Percentiles rank a stretch among this genome's conserved stretches.
Evolutionary conservation across 192 early-diverging fungal species (phyloP).

Genomic region (Dimargaris cristalligena): DNA sequence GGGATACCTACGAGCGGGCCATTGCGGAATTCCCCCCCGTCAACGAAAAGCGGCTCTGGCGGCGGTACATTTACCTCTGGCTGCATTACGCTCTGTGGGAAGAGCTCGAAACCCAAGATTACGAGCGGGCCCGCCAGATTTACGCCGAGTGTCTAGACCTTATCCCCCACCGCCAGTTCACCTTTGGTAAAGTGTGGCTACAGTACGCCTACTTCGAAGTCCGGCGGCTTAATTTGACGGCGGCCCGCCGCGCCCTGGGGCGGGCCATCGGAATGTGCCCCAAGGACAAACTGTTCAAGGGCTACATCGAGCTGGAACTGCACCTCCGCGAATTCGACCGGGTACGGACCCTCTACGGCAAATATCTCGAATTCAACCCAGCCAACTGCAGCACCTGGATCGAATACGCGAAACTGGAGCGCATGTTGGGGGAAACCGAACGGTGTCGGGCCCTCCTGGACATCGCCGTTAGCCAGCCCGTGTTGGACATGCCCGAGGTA

Average conservation of each 20-base stretch:
- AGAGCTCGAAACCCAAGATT: conserved; percentile 68
- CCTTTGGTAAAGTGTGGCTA: conserved; percentile 96
- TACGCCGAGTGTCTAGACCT: conserved; percentile 66
- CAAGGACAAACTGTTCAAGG: conserved; percentile 84
- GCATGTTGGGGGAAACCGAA: conserved; percentile 67
- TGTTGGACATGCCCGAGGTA: conserved; percentile 94
- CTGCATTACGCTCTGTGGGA: conserved; percentile 95
- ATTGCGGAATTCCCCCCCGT: conserved; percentile 75
- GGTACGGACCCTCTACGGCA: conserved; percentile 74
- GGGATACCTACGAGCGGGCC: conserved; percentile 93
- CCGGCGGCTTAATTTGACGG: conserved; percentile 47
- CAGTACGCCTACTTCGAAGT: conserved; percentile 86
- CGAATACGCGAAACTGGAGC: conserved; percentile 87
- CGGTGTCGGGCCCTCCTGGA: conserved; percentile 78
- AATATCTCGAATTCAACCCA: conserved; percentile 77
- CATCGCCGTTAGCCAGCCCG: conserved; percentile 73
- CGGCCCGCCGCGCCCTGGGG: conserved; percentile 69
- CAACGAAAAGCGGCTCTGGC: conserved; percentile 84
- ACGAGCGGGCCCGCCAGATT: conserved; percentile 61
- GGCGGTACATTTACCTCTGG: conserved; percentile 98
- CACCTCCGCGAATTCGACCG: conserved; percentile 89
- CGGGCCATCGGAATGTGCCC: conserved; percentile 73
- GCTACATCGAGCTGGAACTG: conserved; percentile 92
- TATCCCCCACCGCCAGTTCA: conserved; percentile 87
- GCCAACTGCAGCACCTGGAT: conserved; percentile 89